phyloP scores from a whole-genome alignment of 176 grass and related monocot species.

The Carex pumila region DNA sequence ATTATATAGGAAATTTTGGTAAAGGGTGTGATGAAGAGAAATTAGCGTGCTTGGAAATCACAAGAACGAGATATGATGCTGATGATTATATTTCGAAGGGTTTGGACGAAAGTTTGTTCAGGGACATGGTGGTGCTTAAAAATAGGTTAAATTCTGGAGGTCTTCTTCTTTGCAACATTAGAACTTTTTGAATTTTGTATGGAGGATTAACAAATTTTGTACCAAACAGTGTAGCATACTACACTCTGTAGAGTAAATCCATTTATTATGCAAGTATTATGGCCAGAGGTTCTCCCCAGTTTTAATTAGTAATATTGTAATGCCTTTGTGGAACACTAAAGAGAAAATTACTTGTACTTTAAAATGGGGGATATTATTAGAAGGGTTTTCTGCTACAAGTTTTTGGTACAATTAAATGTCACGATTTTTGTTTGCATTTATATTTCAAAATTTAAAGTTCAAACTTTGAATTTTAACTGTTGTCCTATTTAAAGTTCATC shows the following conservation, averaged over 20 bases:
- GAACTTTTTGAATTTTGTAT: conserved; percentile 19
- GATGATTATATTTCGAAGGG: conserved; percentile 23
- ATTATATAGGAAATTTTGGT: conserved; percentile 11
- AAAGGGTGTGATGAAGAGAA: conserved; percentile 1
- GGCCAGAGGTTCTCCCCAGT: neutral
- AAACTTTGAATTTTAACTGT: too few species aligned
- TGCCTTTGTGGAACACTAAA: too few species aligned
- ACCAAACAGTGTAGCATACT: neutral
- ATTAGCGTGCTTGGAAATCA: neutral
- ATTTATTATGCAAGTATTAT: neutral
- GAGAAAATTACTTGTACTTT: too few species aligned
- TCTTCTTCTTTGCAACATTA: conserved; percentile 25
- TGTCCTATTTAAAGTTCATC: too few species aligned
- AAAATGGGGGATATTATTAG: too few species aligned
- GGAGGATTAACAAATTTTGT: neutral
- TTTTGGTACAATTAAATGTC: too few species aligned
- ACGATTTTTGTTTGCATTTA: too few species aligned
- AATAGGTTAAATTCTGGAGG: conserved; percentile 25
- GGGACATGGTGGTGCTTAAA: conserved; percentile 21
- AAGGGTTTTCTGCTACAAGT: too few species aligned
- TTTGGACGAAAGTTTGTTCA: conserved; percentile 22
- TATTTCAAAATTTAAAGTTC: too few species aligned
- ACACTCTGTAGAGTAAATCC: neutral
- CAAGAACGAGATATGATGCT: conserved; percentile 21
- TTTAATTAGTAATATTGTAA: neutral